Evolutionary conservation across 78 protist genomes (phyloP), one percentile per base, ranked within the genome.

Genomic region (Capsaspora owczarzaki): DNA sequence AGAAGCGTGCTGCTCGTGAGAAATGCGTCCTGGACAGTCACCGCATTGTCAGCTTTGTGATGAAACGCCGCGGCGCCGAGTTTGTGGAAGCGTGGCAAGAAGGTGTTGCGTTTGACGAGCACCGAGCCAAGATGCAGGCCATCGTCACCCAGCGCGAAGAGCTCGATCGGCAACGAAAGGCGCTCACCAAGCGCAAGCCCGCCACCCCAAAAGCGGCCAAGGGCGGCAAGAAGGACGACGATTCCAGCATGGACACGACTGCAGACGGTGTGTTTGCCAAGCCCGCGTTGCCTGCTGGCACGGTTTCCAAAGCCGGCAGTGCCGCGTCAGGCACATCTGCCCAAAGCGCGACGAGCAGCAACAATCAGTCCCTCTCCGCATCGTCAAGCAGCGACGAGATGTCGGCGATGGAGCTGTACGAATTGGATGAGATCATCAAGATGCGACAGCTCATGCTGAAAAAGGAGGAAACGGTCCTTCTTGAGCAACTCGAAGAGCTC

Each of bases 71-170:
- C 23, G 80, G 80, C 33, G 43, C 80, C n/a, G n/a, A 41, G 38
- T 76, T 38, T 37, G 51, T 23, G 20, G 80, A 76, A 27, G 80
- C 16, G 46, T 76, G 80, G 80, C 80, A 76, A 8, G 72, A 49
- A 3, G 80, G 80, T 4, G n/a, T 16, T 19, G 68, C n/a, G 49
- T 76, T 76, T 37, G 40, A 3, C 68, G 33, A 22, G 10, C 68
- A 5, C 40, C 40, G 8, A 4, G 27, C 51, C 22, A 41, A 70
- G 42, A 14, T 22, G 37, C 44, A 33, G 44, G 51, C 27, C 25
- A n/a, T n/a, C n/a, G n/a, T n/a, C n/a, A n/a, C n/a, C n/a, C 3
- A 29, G 44, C 2, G 43, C 19, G 61, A 25, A 3, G 44, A 76
- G 33, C 68, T 44, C 8, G 37, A 60, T 41, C 43, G 37, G 3